phyloP scores from a whole-genome alignment of 2,329 filamentous ascomycete genomes.

The Epichloe elymi region DNA sequence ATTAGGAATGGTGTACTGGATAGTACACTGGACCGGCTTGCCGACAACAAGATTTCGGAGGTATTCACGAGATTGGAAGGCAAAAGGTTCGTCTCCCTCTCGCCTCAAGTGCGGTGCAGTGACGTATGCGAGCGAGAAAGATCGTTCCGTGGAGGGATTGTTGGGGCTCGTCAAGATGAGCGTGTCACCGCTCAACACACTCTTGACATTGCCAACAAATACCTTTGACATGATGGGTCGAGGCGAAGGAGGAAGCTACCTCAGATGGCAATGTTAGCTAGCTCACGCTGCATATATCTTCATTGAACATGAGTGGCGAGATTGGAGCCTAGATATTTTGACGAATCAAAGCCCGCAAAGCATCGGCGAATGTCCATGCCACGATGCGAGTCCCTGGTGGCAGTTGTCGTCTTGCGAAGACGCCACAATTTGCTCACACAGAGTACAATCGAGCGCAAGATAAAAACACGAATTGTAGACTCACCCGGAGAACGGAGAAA shows the following conservation, averaged over 20 bases:
- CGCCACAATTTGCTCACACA: background rate
- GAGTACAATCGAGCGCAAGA: background rate
- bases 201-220: conserved; percentile 71
- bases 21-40: conserved; percentile 72
- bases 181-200: conserved; percentile 86
- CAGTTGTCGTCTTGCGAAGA: background rate
- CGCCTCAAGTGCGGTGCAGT: conserved; percentile 74
- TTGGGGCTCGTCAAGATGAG: conserved; percentile 69
- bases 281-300: background rate
- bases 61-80: conserved; percentile 90
- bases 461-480: background rate
- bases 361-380: background rate
- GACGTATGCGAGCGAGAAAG: conserved; percentile 83
- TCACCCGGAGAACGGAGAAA: background rate
- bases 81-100: conserved; percentile 82
- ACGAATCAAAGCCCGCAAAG: background rate
- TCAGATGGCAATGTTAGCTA: background rate
- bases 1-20: conserved; percentile 78
- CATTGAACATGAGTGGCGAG: too few relatives aligned
- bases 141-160: conserved; percentile 72
- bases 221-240: conserved; percentile 34
- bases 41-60: conserved; percentile 74
- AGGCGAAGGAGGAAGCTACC: conserved; percentile 8
- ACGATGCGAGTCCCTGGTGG: background rate
- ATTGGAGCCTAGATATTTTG: background rate